Evolutionary conservation across 2,329 filamentous ascomycete species (phyloP), one percentile per base, ranked within the genome.

Genomic region (Aureobasidium sp.): DNA sequence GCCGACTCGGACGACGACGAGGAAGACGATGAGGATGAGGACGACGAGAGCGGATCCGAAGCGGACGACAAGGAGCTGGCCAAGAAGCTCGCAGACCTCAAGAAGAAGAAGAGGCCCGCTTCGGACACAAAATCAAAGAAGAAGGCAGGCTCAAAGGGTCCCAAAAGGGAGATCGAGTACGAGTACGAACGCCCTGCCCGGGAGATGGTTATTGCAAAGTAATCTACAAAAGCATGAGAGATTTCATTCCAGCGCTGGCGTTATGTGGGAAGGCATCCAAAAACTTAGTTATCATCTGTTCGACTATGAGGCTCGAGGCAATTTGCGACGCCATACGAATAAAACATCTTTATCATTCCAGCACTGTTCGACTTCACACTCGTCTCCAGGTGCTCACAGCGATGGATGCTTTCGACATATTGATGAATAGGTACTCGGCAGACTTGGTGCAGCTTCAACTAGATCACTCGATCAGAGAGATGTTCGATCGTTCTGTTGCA

Each of bases 131-230:
- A 60, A 60, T 69, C 79, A 17, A 83, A 83, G 70, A 85, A 85
- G 76, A 85, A 85, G 76, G 75, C 73, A 19, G 74, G 71, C 59
- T 48, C 44, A 14, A 79, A 79, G 79, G 75, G 85, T 78, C 74
- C 85, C 68, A 75, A 85, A 81, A 81, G 85, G 74, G 82, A 91
- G 77, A 90, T 90, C 74, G 88, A 93, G 76, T 88, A 90, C 72
- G 88, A 91, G 75, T 84, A 87, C 63, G 83, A 83, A 68, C 80
- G 78, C 49, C 77, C 78, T 66, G 79, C 82, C 68, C 75, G 76
- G 62, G 63, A 79, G 63, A 70, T 72, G 68, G 61, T 63, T 44
- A 44, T 62, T 40, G 60, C 60, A 15, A 56, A 62, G 27, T 62
- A 27, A 47, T 37, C 44, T 49, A 31, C 42, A 47, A 22, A 24